phyloP scores from a whole-genome alignment of 345 rosid genomes.

The Gossypium anomalum region DNA sequence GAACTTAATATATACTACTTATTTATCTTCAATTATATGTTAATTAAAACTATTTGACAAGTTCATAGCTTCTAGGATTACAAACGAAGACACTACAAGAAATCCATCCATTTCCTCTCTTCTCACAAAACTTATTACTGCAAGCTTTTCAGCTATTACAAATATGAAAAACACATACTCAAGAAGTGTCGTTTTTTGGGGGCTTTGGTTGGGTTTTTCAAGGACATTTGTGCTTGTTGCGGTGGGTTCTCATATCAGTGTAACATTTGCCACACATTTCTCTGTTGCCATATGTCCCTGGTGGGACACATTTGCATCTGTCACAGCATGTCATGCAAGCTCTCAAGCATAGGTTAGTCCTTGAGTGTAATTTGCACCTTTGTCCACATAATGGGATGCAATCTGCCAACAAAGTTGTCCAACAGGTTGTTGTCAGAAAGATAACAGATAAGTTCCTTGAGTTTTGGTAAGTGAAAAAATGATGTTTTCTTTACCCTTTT shows the following conservation, averaged over 20 bases:
- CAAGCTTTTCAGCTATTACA: neutral
- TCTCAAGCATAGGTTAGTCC: conserved; percentile 56
- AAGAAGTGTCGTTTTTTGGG: neutral
- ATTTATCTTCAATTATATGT: neutral
- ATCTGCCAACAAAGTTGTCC: conserved; percentile 33
- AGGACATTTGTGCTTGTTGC: conserved; percentile 69
- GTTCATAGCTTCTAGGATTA: conserved; percentile 4
- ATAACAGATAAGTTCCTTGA: neutral
- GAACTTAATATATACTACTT: neutral
- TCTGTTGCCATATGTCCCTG: conserved; percentile 83
- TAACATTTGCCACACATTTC: conserved; percentile 88
- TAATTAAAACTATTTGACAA: neutral
- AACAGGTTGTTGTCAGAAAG: neutral
- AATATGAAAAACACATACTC: neutral
- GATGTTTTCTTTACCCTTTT: conserved; percentile 35
- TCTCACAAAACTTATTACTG: conserved; percentile 6
- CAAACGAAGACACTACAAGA: neutral
- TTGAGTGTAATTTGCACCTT: conserved; percentile 74
- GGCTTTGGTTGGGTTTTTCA: conserved; percentile 15
- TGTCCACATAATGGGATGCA: conserved; percentile 64
- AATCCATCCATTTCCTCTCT: conserved; percentile 12
- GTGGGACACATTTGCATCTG: conserved; percentile 93
- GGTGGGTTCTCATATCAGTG: conserved; percentile 71
- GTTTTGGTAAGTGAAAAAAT: neutral
- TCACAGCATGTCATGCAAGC: conserved; percentile 88